Evolutionary conservation across 2,329 filamentous ascomycete genomes (phyloP), one percentile per base, ranked within the genome.

Genomic region (Cladosporium sp.): DNA sequence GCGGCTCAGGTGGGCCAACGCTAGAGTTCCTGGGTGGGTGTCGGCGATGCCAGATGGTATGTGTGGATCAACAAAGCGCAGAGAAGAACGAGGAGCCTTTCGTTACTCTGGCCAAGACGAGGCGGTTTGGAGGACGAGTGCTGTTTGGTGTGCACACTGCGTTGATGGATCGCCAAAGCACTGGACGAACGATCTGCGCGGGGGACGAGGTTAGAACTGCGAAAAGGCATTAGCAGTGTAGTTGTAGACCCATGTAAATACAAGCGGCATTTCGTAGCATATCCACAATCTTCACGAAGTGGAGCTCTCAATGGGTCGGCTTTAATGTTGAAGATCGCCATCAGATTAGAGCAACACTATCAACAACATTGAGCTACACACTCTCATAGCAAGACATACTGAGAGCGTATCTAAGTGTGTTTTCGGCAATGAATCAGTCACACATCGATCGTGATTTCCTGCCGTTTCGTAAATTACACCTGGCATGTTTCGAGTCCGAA

Each of bases 11-110:
- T 11, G 57, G 64, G 29, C 52, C 64, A 26, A 62, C 21, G 4
- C 91, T 92, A 72, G 83, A 90, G 67, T 86, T 96, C 72, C 80
- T 98, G 5, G 94, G 93, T 0, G 86, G 91, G 3, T 99, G 95
- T 73, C 86, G 92, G 67, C 83, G 95, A 66, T 99, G 95, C 72
- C 93, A 97, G 76, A 98, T 99, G 93, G 90, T 99, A 11, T 97
- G 94, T 75, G 87, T 98, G 55, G 89, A 99, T 73, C 95, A 97
- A 76, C 82, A 88, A 56, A 97, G 90, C 14, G 93, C 88, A 0
- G 84, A 88, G 68, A 91, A 88, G 76, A 87, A 88, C 69, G 88
- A 92, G 68, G 95, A 98, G 77, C 95, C 95, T 0, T 96, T 95
- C 74, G 86, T 91, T 3, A 97, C 93, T 0, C 80, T 99, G 66